Evolutionary conservation across 1,284 basidiomycete genomes (phyloP).

Genomic region (Boletellus deceptivus): DNA sequence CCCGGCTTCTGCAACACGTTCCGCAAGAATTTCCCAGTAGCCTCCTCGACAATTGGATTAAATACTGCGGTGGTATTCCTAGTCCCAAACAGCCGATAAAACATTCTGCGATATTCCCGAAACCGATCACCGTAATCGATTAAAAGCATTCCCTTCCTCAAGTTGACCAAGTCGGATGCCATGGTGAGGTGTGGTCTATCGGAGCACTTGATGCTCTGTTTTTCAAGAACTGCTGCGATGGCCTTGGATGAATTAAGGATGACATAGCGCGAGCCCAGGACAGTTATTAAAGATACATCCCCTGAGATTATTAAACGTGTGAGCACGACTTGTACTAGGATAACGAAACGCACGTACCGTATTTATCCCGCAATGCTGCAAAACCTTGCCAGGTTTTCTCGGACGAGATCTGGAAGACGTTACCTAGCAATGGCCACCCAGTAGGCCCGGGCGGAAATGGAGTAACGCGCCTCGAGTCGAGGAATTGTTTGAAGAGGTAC

Average conservation of each 20-base stretch:
- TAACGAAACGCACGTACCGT: conserved; percentile 28
- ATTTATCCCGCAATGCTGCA: conserved; percentile 44
- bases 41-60: conserved; percentile 22
- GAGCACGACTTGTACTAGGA: neutral
- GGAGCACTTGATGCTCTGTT: conserved; percentile 25
- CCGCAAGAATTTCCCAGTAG: conserved; percentile 24
- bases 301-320: conserved; percentile 14
- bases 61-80: conserved; percentile 16
- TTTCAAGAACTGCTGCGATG: conserved; percentile 29
- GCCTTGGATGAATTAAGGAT: conserved; percentile 25
- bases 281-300: conserved; percentile 18
- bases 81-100: conserved; percentile 29
- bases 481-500: conserved; percentile 3
- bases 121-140: conserved; percentile 22
- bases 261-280: conserved; percentile 20
- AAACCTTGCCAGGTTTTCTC: conserved; percentile 44
- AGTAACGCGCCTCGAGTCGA: conserved; percentile 3
- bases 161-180: conserved; percentile 27
- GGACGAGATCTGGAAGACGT: conserved; percentile 40
- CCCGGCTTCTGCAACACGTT: conserved; percentile 22
- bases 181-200: conserved; percentile 26
- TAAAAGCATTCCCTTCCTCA: conserved; percentile 22
- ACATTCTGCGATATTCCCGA: conserved; percentile 16
- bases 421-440: conserved; percentile 31
- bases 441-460: conserved; percentile 34